Base-by-base conservation (phyloP, 2,329 filamentous ascomycete genomes). In the Xylariomycetidae sp. region DNA sequence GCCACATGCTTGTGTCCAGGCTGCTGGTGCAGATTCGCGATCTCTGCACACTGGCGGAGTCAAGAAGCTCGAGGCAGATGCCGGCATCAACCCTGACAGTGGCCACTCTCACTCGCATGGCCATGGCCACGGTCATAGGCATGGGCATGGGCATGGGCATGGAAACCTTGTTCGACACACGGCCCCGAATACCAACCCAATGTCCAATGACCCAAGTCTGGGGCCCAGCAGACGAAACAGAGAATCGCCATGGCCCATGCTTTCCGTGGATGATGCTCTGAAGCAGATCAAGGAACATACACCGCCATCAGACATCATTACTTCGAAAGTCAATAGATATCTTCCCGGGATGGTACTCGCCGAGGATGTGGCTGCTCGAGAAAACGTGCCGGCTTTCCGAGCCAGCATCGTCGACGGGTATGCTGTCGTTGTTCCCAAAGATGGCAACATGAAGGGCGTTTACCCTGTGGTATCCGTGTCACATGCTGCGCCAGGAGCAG, bases 351-450 rank as follows among this genome's bases (percentile, higher is more conserved):
- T 74, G 7, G 81, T 96, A 1, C 66, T 98, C 2, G 88, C 90
- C 0, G 79, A 88, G 53, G 83, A 94, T 46, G 81, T 98, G 16
- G 74, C 68, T 24, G 87, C 92, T 0, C 63, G 64, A 4, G 90
- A 95, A 55, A 77, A 82, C 6, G 92, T 98, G 0, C 92, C 92
- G 1, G 92, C 90, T 0, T 98, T 94, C 61, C 72, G 88, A 38
- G 92, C 92, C 13, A 96, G 90, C 54, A 96, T 95, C 25, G 92
- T 98, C 1, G 92, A 98, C 57, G 92, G 92, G 1, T 98, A 98
- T 53, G 92, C 92, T 3, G 75, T 94, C 1, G 78, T 89, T 23
- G 81, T 77, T 5, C 71, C 73, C 33, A 63, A 64, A 19, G 67
- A 76, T 25, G 76, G 72, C 1, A 76, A 72, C 30, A 74, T 85